A percentile compares a stretch with the other conserved stretches of the same genome.
Conservation (phyloP, 306 rosid genomes). For the Quercus engelmannii region DNA sequence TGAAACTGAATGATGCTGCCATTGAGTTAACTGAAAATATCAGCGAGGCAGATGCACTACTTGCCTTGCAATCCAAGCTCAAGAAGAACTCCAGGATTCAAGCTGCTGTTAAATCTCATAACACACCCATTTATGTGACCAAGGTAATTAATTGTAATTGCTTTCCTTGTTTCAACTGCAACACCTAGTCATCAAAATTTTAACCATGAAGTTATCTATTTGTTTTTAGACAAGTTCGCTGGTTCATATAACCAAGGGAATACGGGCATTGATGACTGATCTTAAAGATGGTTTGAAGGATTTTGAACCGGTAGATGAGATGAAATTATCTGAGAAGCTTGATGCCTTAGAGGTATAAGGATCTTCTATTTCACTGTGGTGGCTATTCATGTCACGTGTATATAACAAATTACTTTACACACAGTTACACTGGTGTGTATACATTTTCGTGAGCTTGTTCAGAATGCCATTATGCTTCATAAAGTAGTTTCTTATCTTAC, state of each 20-base stretch:
- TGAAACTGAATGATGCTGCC: conserved; percentile 62
- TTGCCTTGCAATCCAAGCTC: conserved; percentile 83
- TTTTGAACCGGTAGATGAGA: conserved; percentile 44
- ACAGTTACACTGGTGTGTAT: not conserved
- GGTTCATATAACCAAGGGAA: conserved; percentile 76
- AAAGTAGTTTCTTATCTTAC: conserved; percentile 21
- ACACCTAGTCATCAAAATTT: conserved; percentile 2
- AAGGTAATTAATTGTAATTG: conserved; percentile 51
- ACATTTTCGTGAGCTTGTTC: not conserved
- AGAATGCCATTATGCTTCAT: not conserved
- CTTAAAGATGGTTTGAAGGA: conserved; percentile 66
- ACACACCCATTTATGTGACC: conserved; percentile 63
- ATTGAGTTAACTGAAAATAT: conserved; percentile 76
- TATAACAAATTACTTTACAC: not conserved
- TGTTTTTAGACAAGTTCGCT: conserved; percentile 61
- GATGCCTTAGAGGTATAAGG: conserved; percentile 85
- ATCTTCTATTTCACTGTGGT: not conserved
- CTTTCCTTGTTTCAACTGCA: conserved; percentile 7
- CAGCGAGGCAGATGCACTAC: conserved; percentile 85
- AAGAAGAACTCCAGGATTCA: conserved; percentile 88
- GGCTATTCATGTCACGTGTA: not conserved
- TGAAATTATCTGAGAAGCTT: conserved; percentile 55
- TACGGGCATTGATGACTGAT: conserved; percentile 62
- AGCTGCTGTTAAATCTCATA: conserved; percentile 86
- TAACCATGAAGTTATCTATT: conserved; percentile 16